Percentiles rank a stretch among this genome's conserved stretches.
Evolutionary conservation across 2,329 filamentous ascomycete species (phyloP).

Genomic region (Rhinocladiella similis): DNA sequence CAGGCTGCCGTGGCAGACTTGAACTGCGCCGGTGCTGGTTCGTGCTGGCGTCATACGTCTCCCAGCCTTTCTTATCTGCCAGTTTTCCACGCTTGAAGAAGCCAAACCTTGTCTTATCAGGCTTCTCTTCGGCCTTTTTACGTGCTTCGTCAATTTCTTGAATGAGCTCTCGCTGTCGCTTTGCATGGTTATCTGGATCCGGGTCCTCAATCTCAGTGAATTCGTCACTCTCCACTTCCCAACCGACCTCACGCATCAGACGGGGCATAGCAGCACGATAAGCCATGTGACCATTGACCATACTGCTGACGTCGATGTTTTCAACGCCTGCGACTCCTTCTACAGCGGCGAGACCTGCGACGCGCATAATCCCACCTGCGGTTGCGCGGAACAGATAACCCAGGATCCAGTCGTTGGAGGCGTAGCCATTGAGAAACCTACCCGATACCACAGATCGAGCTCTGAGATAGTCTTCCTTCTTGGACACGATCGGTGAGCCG

Average conservation of each 20-base stretch:
- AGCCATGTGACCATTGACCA: slow-evolving; percentile 92
- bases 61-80: slow-evolving; percentile 79
- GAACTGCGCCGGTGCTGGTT: slow-evolving; percentile 8
- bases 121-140: slow-evolving; percentile 78
- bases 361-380: slow-evolving; percentile 82
- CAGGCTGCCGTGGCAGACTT: slow-evolving; percentile 29
- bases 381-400: slow-evolving; percentile 95
- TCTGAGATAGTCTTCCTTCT: slow-evolving; percentile 82
- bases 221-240: slow-evolving; percentile 88
- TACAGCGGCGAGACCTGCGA: slow-evolving; percentile 80
- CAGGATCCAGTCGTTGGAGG: slow-evolving; percentile 94
- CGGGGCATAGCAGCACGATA: slow-evolving; percentile 91
- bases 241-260: slow-evolving; percentile 82
- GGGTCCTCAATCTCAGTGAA: slow-evolving; percentile 97
- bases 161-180: slow-evolving; percentile 88
- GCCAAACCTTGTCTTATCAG: slow-evolving; percentile 68
- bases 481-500: slow-evolving; percentile 87
- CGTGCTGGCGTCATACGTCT: slow-evolving; percentile 75
- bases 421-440: slow-evolving; percentile 93
- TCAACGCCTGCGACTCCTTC: slow-evolving; percentile 78
- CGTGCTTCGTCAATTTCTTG: slow-evolving; percentile 95
- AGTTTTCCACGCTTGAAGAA: slow-evolving; percentile 78
- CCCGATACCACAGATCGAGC: slow-evolving; percentile 83
- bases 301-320: slow-evolving; percentile 82
- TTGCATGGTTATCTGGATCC: slow-evolving; percentile 87